These are phyloP conservation scores for Penicillium sp. DNA, from an alignment of 2,329 filamentous ascomycete species.

Conservation along the genomic window DNA sequence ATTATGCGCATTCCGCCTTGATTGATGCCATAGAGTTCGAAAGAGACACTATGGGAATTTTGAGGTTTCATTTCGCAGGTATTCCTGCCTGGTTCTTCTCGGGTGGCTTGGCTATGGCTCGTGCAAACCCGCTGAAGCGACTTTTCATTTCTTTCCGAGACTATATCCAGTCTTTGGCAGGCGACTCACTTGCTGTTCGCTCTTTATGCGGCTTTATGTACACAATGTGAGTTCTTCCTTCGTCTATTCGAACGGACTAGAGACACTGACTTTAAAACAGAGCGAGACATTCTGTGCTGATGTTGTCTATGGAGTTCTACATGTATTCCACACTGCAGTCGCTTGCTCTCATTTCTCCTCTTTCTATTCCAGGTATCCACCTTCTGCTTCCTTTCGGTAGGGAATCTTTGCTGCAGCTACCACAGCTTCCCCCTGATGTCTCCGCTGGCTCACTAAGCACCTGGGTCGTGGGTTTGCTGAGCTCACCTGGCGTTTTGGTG, in stretches of 20 bases:
- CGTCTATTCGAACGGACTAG: neutral
- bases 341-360: slow-evolving; percentile 39
- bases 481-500: slow-evolving; percentile 36
- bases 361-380: slow-evolving; percentile 30
- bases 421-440: slow-evolving; percentile 27
- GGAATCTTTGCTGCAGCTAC: slow-evolving; percentile 35
- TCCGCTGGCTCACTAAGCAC: slow-evolving; percentile 29
- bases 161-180: slow-evolving; percentile 22
- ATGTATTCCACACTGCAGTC: slow-evolving; percentile 45
- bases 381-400: slow-evolving; percentile 39
- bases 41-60: slow-evolving; percentile 30
- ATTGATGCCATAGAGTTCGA: slow-evolving; percentile 39
- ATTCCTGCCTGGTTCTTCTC: slow-evolving; percentile 41
- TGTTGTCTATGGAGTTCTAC: slow-evolving; percentile 41
- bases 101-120: slow-evolving; percentile 37
- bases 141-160: slow-evolving; percentile 31
- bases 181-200: slow-evolving; percentile 28
- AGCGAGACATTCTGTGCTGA: slow-evolving; percentile 33
- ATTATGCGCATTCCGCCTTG: slow-evolving; percentile 38
- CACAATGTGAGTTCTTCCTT: slow-evolving; percentile 27
- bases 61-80: slow-evolving; percentile 42
- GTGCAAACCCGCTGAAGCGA: slow-evolving; percentile 39
- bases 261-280: slow-evolving; percentile 28
- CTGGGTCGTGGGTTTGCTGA: slow-evolving; percentile 29
- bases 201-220: slow-evolving; percentile 29